Evolutionary conservation across 805 yeast species (phyloP).

Genomic region (Nakazawaea wyomingensis): DNA sequence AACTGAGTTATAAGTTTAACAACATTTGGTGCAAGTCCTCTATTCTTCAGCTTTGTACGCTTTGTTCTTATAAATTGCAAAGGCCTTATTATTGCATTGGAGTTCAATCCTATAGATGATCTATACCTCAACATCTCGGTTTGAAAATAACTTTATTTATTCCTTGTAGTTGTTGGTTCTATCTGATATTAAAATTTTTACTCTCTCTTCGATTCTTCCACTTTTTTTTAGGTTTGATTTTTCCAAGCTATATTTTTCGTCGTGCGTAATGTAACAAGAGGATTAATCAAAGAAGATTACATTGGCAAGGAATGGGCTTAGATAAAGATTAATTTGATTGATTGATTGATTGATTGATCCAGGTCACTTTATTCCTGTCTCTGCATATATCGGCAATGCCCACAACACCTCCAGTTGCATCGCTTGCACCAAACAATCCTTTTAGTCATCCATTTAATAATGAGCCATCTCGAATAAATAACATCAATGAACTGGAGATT

Average conservation of each 20-base stretch:
- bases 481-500: slow-evolving; percentile 4
- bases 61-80: slow-evolving; percentile 39
- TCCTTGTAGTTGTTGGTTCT: no score
- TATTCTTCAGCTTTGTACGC: slow-evolving; percentile 36
- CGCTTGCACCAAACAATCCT: neutral
- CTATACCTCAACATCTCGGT: no score
- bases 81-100: neutral
- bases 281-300: no score
- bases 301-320: no score
- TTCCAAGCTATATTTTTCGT: no score
- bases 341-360: neutral
- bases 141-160: neutral
- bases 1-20: slow-evolving; percentile 40
- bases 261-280: no score
- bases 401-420: neutral
- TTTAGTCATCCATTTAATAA: neutral
- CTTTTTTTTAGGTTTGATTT: no score
- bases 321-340: no score
- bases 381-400: neutral
- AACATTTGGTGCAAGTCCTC: slow-evolving; percentile 32
- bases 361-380: no score
- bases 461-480: neutral
- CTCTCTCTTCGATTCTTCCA: no score
- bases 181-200: no score
- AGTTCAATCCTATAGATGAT: neutral